Evolutionary conservation across 352 stramenopile genomes (phyloP).

Genomic region (Pythium phragmiticola): DNA sequence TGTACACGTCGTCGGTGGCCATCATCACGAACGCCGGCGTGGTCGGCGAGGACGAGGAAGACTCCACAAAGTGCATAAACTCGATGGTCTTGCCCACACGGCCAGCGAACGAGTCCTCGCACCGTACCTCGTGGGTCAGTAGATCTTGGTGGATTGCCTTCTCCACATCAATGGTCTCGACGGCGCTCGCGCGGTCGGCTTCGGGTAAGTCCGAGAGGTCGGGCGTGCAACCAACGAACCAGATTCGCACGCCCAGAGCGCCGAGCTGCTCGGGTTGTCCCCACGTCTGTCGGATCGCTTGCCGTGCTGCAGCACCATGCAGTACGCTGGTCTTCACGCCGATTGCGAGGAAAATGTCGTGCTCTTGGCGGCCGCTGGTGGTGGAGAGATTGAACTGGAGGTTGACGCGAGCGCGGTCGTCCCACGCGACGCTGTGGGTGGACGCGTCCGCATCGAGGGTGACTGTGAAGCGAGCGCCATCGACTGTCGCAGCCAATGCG

Average conservation of each 20-base stretch:
- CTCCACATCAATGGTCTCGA: constrained; percentile 26
- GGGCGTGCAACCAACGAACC: constrained; percentile 38
- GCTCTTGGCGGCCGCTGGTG: background rate
- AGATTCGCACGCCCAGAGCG: constrained; percentile 22
- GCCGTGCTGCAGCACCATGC: constrained; percentile 27
- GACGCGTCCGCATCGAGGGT: background rate
- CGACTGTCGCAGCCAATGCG: background rate
- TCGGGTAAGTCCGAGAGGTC: background rate
- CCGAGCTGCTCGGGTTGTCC: constrained; percentile 9
- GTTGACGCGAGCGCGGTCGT: background rate
- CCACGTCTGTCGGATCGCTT: constrained; percentile 34
- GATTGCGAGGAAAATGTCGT: constrained; percentile 20
- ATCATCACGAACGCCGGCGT: constrained; percentile 42
- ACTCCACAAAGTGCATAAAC: constrained; percentile 46
- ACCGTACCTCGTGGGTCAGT: constrained; percentile 46
- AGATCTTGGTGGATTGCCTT: constrained; percentile 43
- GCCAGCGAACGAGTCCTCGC: constrained; percentile 41
- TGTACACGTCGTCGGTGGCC: constrained; percentile 49
- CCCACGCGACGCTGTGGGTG: background rate
- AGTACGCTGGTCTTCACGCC: constrained; percentile 45
- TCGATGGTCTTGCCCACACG: constrained; percentile 49
- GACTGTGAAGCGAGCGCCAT: background rate
- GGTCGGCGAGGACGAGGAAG: background rate
- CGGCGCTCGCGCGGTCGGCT: background rate
- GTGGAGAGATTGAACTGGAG: background rate